Evolutionary conservation across 768 basidiomycete genomes (phyloP).

Genomic region (Guyanaporus albipodus): DNA sequence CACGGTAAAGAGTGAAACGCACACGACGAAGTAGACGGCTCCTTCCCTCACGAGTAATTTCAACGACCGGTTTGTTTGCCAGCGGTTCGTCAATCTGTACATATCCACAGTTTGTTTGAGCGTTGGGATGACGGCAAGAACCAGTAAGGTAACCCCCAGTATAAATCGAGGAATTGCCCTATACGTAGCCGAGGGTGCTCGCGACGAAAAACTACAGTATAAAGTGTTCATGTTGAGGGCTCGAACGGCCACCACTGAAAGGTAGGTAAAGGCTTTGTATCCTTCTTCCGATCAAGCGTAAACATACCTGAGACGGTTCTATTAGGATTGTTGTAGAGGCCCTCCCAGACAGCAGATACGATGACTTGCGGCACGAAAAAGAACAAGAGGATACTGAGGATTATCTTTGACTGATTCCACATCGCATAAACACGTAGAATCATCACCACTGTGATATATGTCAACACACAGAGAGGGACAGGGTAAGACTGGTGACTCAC

Average conservation of each 20-base stretch:
- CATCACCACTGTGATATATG: conserved; percentile 11
- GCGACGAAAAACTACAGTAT: conserved; percentile 1
- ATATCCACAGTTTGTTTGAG: background rate
- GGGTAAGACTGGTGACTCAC: background rate
- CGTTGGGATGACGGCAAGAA: background rate
- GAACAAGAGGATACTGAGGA: conserved; percentile 7
- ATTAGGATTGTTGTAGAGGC: background rate
- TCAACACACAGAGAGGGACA: background rate
- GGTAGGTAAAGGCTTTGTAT: background rate
- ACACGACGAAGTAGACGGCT: conserved; percentile 11
- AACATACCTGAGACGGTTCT: conserved; percentile 4
- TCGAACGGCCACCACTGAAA: background rate
- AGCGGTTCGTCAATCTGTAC: conserved; percentile 9
- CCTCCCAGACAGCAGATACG: background rate
- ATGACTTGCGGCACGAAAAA: background rate
- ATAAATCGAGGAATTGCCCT: conserved; percentile 5
- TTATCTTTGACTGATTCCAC: conserved; percentile 4
- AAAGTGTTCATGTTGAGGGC: background rate
- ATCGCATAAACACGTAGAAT: conserved; percentile 16
- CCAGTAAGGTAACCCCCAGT: conserved; percentile 1
- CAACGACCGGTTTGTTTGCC: conserved; percentile 4
- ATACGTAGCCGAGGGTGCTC: background rate
- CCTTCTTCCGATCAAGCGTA: background rate
- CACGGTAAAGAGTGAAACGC: background rate
- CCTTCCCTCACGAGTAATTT: conserved; percentile 8